phyloP scores from a whole-genome alignment of 106 monocot genomes.

The Vanilla planifolia region DNA sequence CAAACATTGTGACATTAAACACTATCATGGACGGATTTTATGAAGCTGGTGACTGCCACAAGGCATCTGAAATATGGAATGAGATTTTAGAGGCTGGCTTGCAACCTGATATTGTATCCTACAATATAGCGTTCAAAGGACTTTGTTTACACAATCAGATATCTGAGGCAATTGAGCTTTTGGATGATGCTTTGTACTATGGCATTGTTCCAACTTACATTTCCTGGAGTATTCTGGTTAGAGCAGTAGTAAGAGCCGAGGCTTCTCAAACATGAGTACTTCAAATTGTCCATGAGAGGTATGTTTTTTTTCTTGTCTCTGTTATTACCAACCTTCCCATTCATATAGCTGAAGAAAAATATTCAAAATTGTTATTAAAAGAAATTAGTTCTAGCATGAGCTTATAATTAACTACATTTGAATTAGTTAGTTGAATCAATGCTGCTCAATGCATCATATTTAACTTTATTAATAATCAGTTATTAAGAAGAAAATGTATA shows the following conservation, averaged over 20 bases:
- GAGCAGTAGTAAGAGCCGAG: conserved; percentile 39
- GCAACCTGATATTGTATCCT: conserved; percentile 78
- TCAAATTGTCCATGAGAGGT: too few relatives aligned
- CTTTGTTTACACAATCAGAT: conserved; percentile 59
- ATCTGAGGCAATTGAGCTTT: conserved; percentile 43
- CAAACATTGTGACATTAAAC: conserved; percentile 75
- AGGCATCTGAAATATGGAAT: conserved; percentile 57
- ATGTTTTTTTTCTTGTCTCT: too few relatives aligned
- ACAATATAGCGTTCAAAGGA: conserved; percentile 77
- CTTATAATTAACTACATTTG: too few relatives aligned
- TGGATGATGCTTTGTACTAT: conserved; percentile 41
- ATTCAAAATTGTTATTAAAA: too few relatives aligned
- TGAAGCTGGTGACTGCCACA: conserved; percentile 41
- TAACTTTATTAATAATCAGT: too few relatives aligned
- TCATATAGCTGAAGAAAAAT: too few relatives aligned
- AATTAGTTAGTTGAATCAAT: too few relatives aligned
- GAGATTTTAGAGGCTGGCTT: conserved; percentile 64
- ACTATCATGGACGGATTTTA: conserved; percentile 79
- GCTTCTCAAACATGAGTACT: conserved; percentile 14
- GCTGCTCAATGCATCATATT: too few relatives aligned
- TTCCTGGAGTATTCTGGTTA: conserved; percentile 80
- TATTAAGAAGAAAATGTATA: too few relatives aligned
- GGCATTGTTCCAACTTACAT: conserved; percentile 51
- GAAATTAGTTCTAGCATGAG: too few relatives aligned
- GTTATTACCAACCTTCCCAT: too few relatives aligned